Base-by-base conservation (phyloP, 1,139 yeast genomes). In the Kodamaea suecica region DNA sequence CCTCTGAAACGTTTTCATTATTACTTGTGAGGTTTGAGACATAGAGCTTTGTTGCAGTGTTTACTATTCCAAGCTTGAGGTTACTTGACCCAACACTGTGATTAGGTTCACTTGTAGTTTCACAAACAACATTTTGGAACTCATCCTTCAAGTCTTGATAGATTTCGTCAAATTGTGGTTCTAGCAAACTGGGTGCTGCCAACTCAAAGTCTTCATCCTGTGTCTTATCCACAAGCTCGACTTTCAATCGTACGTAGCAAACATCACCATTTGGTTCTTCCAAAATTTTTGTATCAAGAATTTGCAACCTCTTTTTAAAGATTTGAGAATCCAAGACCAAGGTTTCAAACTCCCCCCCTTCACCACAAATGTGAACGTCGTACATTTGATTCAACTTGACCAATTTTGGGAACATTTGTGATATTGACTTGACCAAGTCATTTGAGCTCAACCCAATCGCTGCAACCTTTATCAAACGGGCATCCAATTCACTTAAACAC, bases 331-430 rank as follows among this genome's bases (percentile, higher is more conserved):
- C 97, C 20, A 92, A 66, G 3, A 92, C 97, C 46, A 90, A 65
- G 0, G 96, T 83, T 55, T 92, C 98, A 56, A 88, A 92, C 57
- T 92, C 98, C 1, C 98, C 98, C 14, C 98, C 98, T 64, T 92
- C 98, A 6, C 98, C 98, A 63, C 98, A 92, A 0, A 92, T 78
- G 56, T 92, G 97, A 7, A 90, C 85, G 2, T 90, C 95, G 56
- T 78, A 90, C 59, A 65, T 61, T 8, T 56, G 46, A 51, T 90
- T 84, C 45, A 90, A 63, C 27, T 66, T 66, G 8, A 73, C 49
- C 52, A 92, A 59, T 1, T 66, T 71, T 0, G 87, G 83, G 37
- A 75, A 74, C 46, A 84, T 63, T 44, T 84, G 73, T 2, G 68
- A 72, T 29, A 92, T 65, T 4, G 81, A 65, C 53, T 75, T 72